Evolutionary conservation across 805 yeast genomes (phyloP), one percentile per base, ranked within the genome.

Genomic region (Metschnikowia anglica): DNA sequence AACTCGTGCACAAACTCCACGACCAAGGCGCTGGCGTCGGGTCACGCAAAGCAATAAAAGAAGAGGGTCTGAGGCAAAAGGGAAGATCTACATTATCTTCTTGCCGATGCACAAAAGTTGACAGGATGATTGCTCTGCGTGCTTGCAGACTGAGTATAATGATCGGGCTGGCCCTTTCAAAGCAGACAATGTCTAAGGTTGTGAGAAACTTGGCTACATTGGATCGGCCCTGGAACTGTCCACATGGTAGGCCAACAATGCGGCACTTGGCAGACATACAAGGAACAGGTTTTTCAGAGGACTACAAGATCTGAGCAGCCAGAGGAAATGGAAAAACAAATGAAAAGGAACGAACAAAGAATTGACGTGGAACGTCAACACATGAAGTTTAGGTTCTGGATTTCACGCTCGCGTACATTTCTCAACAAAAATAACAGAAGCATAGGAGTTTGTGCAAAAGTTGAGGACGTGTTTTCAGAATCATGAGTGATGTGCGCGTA

Each of bases 201-300:
- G 90, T 93, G 5, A 59, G 66, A 23, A 76, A 88, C 55, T 66
- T 93, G 39, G 79, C 91, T 10, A 67, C 61, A 0, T 69, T 93
- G 28, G 90, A 88, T 48, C 87, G 88, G 58, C 99, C 99, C 0
- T 93, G 99, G 99, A 85, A 83, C 54, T 81, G 89, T 57, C 99
- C 99, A 0, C 99, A 93, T 64, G 99, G 99, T 0, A 70, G 99
- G 49, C 99, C 99, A 0, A 93, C 99, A 1, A 81, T 93, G 85
- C 74, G 99, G 42, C 97, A 91, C 62, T 69, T 91, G 45, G 79
- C 83, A 46, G 88, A 86, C 43, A 56, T 83, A 24, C 53, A 59
- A 17, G 48, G 55, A 15, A 36, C 28, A 15, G 48, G 47, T 5
- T 53, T 52, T 39, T 27, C 30, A 4, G 45, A 33, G 10, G 57